Conservation (phyloP, 495 filamentous ascomycete species). For the Trichoderma asperelloides region DNA sequence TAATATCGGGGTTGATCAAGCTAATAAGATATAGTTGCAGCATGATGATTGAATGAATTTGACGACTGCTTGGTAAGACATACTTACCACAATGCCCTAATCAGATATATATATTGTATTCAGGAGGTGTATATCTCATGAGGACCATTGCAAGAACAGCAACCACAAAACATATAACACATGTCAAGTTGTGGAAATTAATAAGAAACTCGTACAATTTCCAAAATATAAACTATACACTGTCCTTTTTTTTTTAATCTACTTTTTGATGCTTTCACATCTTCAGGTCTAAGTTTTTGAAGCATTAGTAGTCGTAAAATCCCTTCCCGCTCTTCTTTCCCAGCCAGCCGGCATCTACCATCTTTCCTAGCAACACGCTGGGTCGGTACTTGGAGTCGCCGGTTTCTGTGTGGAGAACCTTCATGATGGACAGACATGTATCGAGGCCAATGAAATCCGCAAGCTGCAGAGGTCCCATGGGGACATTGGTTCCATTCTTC, state of each 20-base stretch:
- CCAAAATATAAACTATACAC: not conserved
- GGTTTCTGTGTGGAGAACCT: constrained; percentile 82
- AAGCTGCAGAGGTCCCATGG: constrained; percentile 90
- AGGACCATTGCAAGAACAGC: too few species aligned
- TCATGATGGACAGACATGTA: constrained; percentile 96
- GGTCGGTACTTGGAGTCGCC: constrained; percentile 94
- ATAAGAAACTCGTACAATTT: not conserved
- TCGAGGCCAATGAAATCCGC: constrained; percentile 98
- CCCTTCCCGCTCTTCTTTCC: constrained; percentile 97
- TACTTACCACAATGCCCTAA: too few species aligned
- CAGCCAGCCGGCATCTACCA: constrained; percentile 97
- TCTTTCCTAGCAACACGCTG: constrained; percentile 73
- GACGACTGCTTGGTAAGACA: too few species aligned
- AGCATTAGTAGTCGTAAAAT: constrained; percentile 71
- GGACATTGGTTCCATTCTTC: constrained; percentile 98
- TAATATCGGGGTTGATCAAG: too few species aligned
- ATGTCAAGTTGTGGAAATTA: too few species aligned
- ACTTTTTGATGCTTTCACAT: not conserved
- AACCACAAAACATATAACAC: too few species aligned
- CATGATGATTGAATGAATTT: too few species aligned
- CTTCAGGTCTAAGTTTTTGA: not conserved
- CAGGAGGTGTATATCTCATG: too few species aligned
- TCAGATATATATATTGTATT: too few species aligned
- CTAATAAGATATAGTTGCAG: too few species aligned
- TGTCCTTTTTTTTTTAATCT: not conserved